These are phyloP conservation scores for Monilinia fructigena DNA, from an alignment of 2,329 filamentous ascomycete species.

Conservation along the genomic window DNA sequence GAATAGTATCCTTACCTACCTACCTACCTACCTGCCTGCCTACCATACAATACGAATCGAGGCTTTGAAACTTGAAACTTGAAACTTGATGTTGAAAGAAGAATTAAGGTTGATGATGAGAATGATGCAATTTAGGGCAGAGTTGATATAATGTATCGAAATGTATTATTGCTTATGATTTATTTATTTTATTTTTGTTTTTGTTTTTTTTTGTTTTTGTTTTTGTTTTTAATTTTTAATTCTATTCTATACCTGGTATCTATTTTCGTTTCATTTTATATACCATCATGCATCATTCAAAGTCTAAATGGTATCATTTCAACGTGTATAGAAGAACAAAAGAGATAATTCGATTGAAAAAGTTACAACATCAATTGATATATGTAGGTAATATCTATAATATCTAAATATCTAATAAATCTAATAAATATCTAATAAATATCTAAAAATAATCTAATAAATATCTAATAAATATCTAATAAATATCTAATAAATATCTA, in stretches of 20 bases:
- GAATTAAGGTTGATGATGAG: background rate
- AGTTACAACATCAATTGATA: background rate
- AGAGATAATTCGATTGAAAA: background rate
- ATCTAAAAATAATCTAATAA: too few species aligned
- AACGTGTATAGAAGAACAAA: background rate
- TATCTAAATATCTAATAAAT: too few species aligned
- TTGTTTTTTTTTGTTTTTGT: background rate
- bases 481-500: too few species aligned
- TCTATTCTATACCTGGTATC: background rate
- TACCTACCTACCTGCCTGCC: background rate
- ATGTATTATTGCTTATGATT: background rate
- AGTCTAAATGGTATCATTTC: background rate
- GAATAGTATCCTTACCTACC: background rate
- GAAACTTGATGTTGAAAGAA: background rate
- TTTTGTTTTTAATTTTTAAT: background rate
- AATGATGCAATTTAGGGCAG: constrained; percentile 13
- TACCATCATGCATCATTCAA: background rate
- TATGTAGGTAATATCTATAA: too few species aligned
- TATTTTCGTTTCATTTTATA: background rate
- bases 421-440: too few species aligned
- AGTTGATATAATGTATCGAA: constrained; percentile 9
- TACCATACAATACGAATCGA: too few species aligned
- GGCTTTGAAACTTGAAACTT: background rate
- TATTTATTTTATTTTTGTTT: background rate
- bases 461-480: too few species aligned